phyloP scores from a whole-genome alignment of 257 asterid species.

The Eustoma russellianum region DNA sequence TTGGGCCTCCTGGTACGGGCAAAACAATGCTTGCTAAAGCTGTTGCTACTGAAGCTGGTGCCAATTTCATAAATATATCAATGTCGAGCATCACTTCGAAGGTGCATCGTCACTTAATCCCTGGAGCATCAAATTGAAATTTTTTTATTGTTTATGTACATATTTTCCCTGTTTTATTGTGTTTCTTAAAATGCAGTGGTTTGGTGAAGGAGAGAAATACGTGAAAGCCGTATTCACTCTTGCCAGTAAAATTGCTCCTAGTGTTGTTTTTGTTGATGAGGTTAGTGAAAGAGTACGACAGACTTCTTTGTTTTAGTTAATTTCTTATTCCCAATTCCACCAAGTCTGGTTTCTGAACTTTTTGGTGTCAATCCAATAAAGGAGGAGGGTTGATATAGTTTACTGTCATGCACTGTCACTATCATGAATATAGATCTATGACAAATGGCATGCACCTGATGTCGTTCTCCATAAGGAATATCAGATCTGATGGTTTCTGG shows the following conservation, averaged over 20 bases:
- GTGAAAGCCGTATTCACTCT: constrained; percentile 81
- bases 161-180: constrained; percentile 1
- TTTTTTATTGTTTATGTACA: neutral
- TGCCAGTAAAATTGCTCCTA: constrained; percentile 89
- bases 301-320: too few species aligned
- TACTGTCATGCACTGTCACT: too few species aligned
- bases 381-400: too few species aligned
- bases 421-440: too few species aligned
- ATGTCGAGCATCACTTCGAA: constrained; percentile 89
- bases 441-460: too few species aligned
- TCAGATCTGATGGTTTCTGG: too few species aligned
- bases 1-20: constrained; percentile 93
- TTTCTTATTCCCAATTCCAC: too few species aligned
- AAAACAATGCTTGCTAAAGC: constrained; percentile 96
- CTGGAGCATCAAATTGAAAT: neutral
- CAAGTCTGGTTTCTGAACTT: too few species aligned
- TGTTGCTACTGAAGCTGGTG: constrained; percentile 92
- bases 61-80: constrained; percentile 83
- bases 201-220: constrained; percentile 88
- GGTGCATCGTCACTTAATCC: constrained; percentile 25
- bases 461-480: too few species aligned
- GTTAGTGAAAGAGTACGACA: constrained; percentile 27
- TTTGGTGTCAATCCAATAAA: too few species aligned
- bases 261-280: constrained; percentile 83
- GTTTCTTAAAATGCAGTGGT: constrained; percentile 49